A percentile compares a stretch with the other conserved stretches of the same genome.
Conservation (phyloP, 805 yeast genomes). For the Lachancea lanzarotensis region DNA sequence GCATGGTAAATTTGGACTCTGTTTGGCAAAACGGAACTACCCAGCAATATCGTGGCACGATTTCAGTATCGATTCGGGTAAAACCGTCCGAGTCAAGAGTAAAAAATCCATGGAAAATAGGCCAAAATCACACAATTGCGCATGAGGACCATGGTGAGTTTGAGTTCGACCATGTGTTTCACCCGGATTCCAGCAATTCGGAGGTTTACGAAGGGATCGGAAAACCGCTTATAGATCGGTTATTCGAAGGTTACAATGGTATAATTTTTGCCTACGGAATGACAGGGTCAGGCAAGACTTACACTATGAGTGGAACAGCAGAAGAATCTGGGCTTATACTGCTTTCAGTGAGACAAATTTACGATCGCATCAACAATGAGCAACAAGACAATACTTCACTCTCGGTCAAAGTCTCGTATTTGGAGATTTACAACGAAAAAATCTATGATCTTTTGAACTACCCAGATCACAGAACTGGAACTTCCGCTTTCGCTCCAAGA, state of each 20-base stretch:
- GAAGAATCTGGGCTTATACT: slow-evolving; percentile 66
- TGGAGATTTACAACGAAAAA: slow-evolving; percentile 84
- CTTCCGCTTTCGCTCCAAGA: slow-evolving; percentile 1
- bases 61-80: slow-evolving; percentile 71
- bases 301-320: slow-evolving; percentile 70
- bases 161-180: slow-evolving; percentile 73
- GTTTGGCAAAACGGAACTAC: not conserved
- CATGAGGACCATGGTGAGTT: slow-evolving; percentile 58
- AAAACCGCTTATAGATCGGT: slow-evolving; percentile 45
- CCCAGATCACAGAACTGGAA: not conserved
- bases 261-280: slow-evolving; percentile 92
- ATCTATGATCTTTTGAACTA: slow-evolving; percentile 64
- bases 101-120: slow-evolving; percentile 29
- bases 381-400: slow-evolving; percentile 29
- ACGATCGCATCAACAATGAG: slow-evolving; percentile 37
- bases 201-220: slow-evolving; percentile 57
- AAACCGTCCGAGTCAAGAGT: slow-evolving; percentile 45
- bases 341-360: slow-evolving; percentile 48
- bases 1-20: slow-evolving; percentile 2
- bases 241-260: slow-evolving; percentile 72
- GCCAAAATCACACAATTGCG: slow-evolving; percentile 37
- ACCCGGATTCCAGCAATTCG: slow-evolving; percentile 45
- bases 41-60: slow-evolving; percentile 54
- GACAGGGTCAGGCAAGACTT: slow-evolving; percentile 92
- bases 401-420: slow-evolving; percentile 58